Evolutionary conservation across 1,284 basidiomycete species (phyloP).

Genomic region (Malassezia dermatis): DNA sequence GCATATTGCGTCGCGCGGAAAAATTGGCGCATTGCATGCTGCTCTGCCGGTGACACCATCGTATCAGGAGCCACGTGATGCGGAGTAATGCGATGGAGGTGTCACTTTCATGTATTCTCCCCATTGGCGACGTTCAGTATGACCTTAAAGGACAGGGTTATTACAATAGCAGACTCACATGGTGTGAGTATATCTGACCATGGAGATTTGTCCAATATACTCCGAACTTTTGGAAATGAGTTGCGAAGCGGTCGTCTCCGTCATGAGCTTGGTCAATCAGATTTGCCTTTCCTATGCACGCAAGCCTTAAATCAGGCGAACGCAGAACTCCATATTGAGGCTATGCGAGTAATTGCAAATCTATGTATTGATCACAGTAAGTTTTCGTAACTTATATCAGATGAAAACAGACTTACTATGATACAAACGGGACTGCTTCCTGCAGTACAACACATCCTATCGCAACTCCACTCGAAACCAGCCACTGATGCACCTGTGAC

Average conservation of each 20-base stretch:
- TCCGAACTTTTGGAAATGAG: neutral
- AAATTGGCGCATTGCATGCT: conserved; percentile 17
- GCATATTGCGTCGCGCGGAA: conserved; percentile 31
- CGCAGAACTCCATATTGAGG: neutral
- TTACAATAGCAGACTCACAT: neutral
- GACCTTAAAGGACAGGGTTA: neutral
- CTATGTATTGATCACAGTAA: conserved; percentile 12
- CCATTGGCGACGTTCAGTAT: neutral
- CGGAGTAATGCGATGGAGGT: neutral
- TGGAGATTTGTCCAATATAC: neutral
- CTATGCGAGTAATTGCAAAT: conserved; percentile 11
- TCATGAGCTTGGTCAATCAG: conserved; percentile 6
- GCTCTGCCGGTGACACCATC: conserved; percentile 1
- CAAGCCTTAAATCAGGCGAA: neutral
- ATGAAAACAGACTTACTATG: neutral
- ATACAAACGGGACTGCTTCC: neutral
- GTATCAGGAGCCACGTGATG: neutral
- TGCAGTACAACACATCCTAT: neutral
- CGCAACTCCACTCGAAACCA: neutral
- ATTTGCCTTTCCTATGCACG: conserved; percentile 1
- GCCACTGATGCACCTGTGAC: neutral
- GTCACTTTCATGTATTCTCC: neutral
- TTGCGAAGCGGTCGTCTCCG: conserved; percentile 8
- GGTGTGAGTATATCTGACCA: neutral
- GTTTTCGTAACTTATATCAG: neutral